Percentiles rank a stretch among this genome's conserved stretches.
phyloP scores from a whole-genome alignment of 192 early-diverging fungal species.

The Backusella mclennaniae region DNA sequence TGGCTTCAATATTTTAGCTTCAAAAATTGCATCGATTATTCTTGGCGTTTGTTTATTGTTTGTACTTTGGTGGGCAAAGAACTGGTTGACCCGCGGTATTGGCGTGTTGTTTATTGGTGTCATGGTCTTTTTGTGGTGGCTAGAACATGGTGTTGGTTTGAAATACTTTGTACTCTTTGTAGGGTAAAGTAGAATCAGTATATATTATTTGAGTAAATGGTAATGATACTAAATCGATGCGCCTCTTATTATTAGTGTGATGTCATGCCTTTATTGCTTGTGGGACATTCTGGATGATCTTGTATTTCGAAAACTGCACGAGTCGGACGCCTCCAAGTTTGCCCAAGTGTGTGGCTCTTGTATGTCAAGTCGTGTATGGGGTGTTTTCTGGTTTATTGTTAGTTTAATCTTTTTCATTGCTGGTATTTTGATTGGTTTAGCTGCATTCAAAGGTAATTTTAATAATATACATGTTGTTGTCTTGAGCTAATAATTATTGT shows the following conservation, averaged over 20 bases:
- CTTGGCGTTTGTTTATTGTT: constrained; percentile 81
- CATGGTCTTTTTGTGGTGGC: constrained; percentile 83
- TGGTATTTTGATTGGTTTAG: constrained; percentile 78
- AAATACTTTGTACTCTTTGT: constrained; percentile 93
- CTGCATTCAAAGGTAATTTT: constrained; percentile 67
- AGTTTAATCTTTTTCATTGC: constrained; percentile 76
- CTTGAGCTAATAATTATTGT: not conserved
- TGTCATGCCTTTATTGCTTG: constrained; percentile 89
- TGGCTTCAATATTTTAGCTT: constrained; percentile 85
- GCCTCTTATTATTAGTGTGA: constrained; percentile 57
- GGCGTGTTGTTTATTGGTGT: constrained; percentile 83
- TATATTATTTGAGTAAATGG: not conserved
- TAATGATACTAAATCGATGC: not conserved
- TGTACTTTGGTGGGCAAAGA: constrained; percentile 85
- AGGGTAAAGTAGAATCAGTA: constrained; percentile 52
- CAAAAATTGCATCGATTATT: constrained; percentile 84
- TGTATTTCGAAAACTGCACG: constrained; percentile 87
- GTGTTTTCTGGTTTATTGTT: constrained; percentile 88
- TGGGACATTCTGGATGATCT: constrained; percentile 98
- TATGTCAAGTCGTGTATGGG: constrained; percentile 82
- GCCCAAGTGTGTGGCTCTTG: constrained; percentile 67
- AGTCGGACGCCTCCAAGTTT: constrained; percentile 91
- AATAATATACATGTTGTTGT: not conserved
- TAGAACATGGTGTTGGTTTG: constrained; percentile 67
- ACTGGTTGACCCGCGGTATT: constrained; percentile 82